Base-by-base conservation (phyloP, 148 eudicot genomes). In the Suaeda aralocaspica region DNA sequence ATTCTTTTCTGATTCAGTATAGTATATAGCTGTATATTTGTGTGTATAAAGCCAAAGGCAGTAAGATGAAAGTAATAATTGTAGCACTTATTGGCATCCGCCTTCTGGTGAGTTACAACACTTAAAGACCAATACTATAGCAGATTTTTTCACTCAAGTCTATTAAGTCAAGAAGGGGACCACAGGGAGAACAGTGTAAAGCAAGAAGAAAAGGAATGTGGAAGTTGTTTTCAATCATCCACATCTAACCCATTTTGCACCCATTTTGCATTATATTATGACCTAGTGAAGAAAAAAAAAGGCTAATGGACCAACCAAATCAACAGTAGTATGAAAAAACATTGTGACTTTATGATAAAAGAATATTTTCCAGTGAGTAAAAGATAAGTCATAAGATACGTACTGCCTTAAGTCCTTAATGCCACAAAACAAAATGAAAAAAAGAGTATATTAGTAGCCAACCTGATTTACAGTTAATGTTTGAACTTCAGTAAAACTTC, bases 21-120 rank as follows among this genome's bases (percentile, higher is more conserved):
- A 68, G 77, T 48, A 66, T 68, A 75, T 67, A 75, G 66, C 60
- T 79, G 72, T 61, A 76, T 80, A 68, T 68, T 39, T 61, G 70
- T 72, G 76, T 76, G 83, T 76, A 76, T 42, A 67, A 79, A 60
- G 66, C 45, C 66, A 45, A 68, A 74, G 72, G 77, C 70, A 66
- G 42, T 59, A 59, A 26, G 29, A 22, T 30, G n/a, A 66, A 67
- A 72, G 69, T 66, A 75, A 75, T 61, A 70, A 70, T 74, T 59
- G 57, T 46, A 74, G 72, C 56, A 30, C 29, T 71, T 42, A 48
- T 69, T 73, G 72, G 73, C 59, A 62, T 52, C 68, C 56, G 58
- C 44, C 56, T 58, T 72, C 57, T 67, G 57, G 68, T 60, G 22
- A 67, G 67, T 66, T 42, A 53, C 72, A 77, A 25, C 73, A 66